Base-by-base conservation (phyloP, 177 flowering plant species). In the Vitis hybrid region DNA sequence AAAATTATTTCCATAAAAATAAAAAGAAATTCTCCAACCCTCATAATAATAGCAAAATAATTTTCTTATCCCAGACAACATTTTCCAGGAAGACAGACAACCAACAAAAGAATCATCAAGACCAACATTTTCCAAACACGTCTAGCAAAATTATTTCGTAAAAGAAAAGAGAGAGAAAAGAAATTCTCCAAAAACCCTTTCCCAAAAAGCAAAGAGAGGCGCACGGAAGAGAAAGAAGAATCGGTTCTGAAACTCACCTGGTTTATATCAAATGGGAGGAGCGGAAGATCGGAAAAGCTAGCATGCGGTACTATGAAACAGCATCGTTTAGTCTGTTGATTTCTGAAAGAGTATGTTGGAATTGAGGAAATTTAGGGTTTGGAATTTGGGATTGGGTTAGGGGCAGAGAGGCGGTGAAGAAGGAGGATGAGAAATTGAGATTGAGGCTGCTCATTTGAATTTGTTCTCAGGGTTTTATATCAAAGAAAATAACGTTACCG, bases 251-350 rank as follows among this genome's bases (percentile, higher is more conserved):
- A 52, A 11, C 11, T 48, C 6, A 73, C 80, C 76, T 77, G 77
- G 62, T 65, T 70, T 14, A 51, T n/a, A 67, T 54, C 60, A 60
- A 78, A 78, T 48, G 81, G 81, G 50, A 78, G 81, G 30, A 78
- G 78, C 3, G 81, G 81, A 51, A 78, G 78, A 54, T 74, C 75
- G 1, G 72, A 35, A 52, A 74, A 70, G 56, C 19, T n/a, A 12
- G 56, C 13, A 8, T 21, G 64, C 17, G 57, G n/a, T 19, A 56
- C 32, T 4, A 9, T 12, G 4, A 51, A 51, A 64, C 32, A 55
- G 48, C 70, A 60, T 10, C 77, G 74, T 15, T 10, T 21, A 21
- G 24, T n/a, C 15, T 9, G 57, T 10, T 1, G 67, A 21, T 65
- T 65, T 8, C 58, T 19, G 17, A 8, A 15, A 24, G 35, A 50